Evolutionary conservation across 371 early-diverging fungal species (phyloP), one percentile per base, ranked within the genome.

Genomic region (Mortierella sp.): DNA sequence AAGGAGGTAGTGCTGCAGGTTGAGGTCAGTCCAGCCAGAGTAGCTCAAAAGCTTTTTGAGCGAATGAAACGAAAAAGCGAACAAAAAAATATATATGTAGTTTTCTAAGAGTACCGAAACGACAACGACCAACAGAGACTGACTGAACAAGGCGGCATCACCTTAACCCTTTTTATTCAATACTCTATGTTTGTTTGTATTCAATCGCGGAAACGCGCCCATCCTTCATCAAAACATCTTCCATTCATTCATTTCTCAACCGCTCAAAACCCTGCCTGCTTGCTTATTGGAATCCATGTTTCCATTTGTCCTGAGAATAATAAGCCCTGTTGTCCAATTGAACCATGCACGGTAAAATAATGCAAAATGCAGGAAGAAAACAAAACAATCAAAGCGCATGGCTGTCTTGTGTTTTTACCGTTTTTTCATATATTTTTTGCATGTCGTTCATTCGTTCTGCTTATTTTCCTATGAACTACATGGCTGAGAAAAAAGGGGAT

Each of bases 1-100:
- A 31, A 28, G 16, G 31, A 63, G 34, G 9, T 63, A 63, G 63
- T 28, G 38, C 63, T 63, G 63, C 63, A 63, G 63, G 31, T 28
- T 4, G 5, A 16, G 63, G 31, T 34, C 19, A 31, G 34, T 26
- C 26, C 31, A 13, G 26, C 11, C 55, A 55, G 13, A 24, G 34
- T 63, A 34, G 34, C 34, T 34, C 38, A 31, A 19, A 4, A 63
- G 16, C 34, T 16, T 63, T 26, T n/a, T 58, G 26, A 63, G 34
- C 63, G 63, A 63, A 63, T 63, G 63, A 63, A 34, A 63, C 63
- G 63, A 63, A 31, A 31, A 63, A 63, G 38, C 63, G 63, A 63
- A 6, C 8, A 8, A 6, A 50, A 10, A 58, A 58, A 58, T 10
- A 55, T 26, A 57, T 5, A 63, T 63, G 34, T 63, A 63, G 63